Base-by-base conservation (phyloP, 129 eudicot species). In the Solidago caesia region DNA sequence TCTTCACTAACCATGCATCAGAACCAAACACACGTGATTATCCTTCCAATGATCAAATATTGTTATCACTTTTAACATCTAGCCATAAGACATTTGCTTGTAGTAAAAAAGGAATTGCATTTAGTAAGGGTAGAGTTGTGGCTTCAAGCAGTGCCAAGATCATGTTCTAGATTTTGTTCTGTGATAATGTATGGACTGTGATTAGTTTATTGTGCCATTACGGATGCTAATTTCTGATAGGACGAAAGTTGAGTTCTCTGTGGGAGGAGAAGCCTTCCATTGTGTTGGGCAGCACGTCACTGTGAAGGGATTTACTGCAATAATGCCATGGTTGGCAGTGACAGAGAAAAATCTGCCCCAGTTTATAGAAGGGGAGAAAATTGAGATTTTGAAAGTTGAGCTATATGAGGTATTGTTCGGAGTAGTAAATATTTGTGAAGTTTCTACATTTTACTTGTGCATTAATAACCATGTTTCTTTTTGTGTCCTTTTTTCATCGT, bases 301-400 rank as follows among this genome's bases (percentile, higher is more conserved):
- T 0, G 81, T 75, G n/a, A 81, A 89, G 73, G 98, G 98, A 75
- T 92, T 87, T 77, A 87, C 98, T 44, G 71, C 94, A 9, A 81
- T 92, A 51, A 89, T 92, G 98, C 94, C 98, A 60, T 92, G 98
- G 98, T 77, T 87, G 85, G 96, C 91, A 70, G 87, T 92, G 44
- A 79, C 69, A 5, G 98, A 92, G 87, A 92, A 83, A 67, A 89
- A 74, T 74, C 81, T 92, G 73, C 98, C 98, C 63, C 87, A 81
- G 39, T 85, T 92, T 62, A 74, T 79, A 1, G 77, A 87, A 78
- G 96, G 94, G 76, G 88, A 92, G 80, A 87, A 70, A 82, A 84
- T 92, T 65, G 82, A 86, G 67, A 64, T 89, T 60, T 68, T 84
- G 61, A 85, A 80, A 73, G 86, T 84, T 69, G 98, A 92, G 67